Conservation (phyloP, 1,139 yeast genomes). For the Suhomyces terraborum region DNA sequence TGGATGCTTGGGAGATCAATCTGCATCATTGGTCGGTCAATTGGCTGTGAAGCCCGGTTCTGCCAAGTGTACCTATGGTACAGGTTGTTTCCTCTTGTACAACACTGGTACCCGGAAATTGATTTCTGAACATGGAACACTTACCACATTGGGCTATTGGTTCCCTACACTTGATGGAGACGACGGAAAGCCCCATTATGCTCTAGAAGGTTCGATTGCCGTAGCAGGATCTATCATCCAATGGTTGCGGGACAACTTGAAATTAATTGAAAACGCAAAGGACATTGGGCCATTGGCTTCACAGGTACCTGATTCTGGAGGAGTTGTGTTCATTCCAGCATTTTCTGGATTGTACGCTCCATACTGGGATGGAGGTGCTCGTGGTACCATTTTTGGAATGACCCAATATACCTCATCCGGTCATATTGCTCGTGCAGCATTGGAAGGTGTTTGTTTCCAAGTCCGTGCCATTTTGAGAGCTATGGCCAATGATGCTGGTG, state of each 20-base stretch:
- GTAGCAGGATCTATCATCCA: conserved; percentile 95
- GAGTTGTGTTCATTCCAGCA: conserved; percentile 94
- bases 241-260: conserved; percentile 91
- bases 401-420: conserved; percentile 85
- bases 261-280: conserved; percentile 75
- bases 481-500: conserved; percentile 83
- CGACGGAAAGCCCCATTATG: conserved; percentile 72
- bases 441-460: conserved; percentile 94
- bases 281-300: conserved; percentile 92
- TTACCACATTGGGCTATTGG: conserved; percentile 90
- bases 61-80: conserved; percentile 97
- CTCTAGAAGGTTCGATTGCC: conserved; percentile 93
- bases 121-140: conserved; percentile 75
- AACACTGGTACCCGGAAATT: conserved; percentile 75
- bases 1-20: conserved; percentile 94
- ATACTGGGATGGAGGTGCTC: conserved; percentile 91
- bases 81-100: conserved; percentile 89
- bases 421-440: conserved; percentile 90
- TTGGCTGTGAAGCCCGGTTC: conserved; percentile 80
- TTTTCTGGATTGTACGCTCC: conserved; percentile 95
- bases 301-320: conserved; percentile 80
- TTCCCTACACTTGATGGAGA: conserved; percentile 64
- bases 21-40: conserved; percentile 93
- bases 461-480: conserved; percentile 88
- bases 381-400: conserved; percentile 91